phyloP scores from a whole-genome alignment of 441 rosid genomes.

The Aquilaria agallochum region DNA sequence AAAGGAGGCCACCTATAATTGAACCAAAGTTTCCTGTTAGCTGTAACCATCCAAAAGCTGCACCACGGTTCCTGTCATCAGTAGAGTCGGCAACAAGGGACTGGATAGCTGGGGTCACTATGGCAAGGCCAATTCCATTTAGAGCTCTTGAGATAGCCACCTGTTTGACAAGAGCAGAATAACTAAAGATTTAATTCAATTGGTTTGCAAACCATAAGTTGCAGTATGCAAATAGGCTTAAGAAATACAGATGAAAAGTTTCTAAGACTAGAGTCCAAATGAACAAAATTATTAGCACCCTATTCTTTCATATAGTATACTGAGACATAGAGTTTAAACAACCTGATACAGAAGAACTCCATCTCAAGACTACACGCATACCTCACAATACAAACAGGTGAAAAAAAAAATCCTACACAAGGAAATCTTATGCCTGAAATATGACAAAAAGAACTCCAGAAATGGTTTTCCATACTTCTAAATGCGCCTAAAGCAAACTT shows the following conservation, averaged over 20 bases:
- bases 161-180: slow-evolving; percentile 30
- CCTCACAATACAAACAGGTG: neutral
- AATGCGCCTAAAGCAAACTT: too few species aligned
- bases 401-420: neutral
- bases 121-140: slow-evolving; percentile 67
- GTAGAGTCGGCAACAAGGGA: slow-evolving; percentile 87
- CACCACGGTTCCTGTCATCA: slow-evolving; percentile 61
- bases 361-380: too few species aligned
- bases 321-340: too few species aligned
- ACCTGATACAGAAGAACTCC: too few species aligned
- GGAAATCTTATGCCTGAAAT: too few species aligned
- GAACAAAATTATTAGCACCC: too few species aligned
- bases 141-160: slow-evolving; percentile 65
- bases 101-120: slow-evolving; percentile 64
- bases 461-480: too few species aligned
- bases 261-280: too few species aligned
- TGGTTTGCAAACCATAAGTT: neutral
- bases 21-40: slow-evolving; percentile 71
- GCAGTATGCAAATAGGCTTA: neutral
- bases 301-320: too few species aligned
- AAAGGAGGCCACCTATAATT: slow-evolving; percentile 59
- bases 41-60: slow-evolving; percentile 86
- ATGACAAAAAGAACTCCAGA: too few species aligned
- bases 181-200: slow-evolving; percentile 12
- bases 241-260: too few species aligned